phyloP scores from a whole-genome alignment of 2,329 filamentous ascomycete genomes.

The Akanthomyces uredinophilus region DNA sequence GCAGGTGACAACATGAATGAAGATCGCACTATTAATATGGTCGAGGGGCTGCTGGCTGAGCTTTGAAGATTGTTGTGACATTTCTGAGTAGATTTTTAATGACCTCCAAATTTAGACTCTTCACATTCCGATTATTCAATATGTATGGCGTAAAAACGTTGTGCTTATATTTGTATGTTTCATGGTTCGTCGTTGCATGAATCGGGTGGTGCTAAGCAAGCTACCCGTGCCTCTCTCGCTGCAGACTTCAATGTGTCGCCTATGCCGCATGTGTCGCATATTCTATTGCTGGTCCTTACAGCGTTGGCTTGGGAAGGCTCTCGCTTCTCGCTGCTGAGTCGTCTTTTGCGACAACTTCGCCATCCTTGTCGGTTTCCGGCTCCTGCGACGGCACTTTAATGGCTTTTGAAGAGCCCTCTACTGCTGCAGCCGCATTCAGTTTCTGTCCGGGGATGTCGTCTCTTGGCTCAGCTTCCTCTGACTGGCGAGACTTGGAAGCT shows the following conservation, averaged over 20 bases:
- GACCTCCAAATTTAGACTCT: too few species aligned
- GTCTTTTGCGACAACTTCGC: not conserved
- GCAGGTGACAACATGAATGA: not conserved
- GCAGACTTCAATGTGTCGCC: too few species aligned
- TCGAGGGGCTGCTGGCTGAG: not conserved
- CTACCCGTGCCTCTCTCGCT: too few species aligned
- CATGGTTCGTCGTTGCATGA: not conserved
- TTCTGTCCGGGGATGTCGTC: not conserved
- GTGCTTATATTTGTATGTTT: not conserved
- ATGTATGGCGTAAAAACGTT: not conserved
- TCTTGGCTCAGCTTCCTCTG: constrained; percentile 28
- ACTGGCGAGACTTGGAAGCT: constrained; percentile 3
- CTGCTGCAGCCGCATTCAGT: not conserved
- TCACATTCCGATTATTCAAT: not conserved
- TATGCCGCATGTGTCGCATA: not conserved
- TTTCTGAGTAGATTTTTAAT: too few species aligned
- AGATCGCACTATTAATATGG: not conserved
- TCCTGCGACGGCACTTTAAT: not conserved
- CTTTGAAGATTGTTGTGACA: too few species aligned
- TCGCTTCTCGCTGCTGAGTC: not conserved
- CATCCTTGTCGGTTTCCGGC: not conserved
- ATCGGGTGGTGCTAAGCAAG: too few species aligned
- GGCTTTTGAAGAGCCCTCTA: not conserved
- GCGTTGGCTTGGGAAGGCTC: not conserved
- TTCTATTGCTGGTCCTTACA: not conserved